These are phyloP conservation scores for Alternaria conjuncta DNA, from an alignment of 2,329 filamentous ascomycete genomes.

Conservation along the genomic window DNA sequence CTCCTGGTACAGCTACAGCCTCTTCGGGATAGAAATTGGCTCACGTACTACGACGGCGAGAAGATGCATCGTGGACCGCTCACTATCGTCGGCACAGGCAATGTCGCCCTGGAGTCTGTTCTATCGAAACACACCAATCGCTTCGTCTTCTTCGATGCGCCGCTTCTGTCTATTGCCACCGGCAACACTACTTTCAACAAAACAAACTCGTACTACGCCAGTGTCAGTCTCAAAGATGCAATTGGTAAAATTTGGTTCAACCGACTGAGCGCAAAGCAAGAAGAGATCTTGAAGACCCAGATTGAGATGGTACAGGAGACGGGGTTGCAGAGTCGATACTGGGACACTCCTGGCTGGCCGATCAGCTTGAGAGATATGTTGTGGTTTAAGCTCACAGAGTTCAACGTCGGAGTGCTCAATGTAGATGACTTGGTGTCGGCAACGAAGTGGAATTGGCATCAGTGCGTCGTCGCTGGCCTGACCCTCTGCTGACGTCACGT, in stretches of 20 bases:
- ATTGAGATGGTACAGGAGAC: conserved; percentile 21
- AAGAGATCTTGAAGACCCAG: not conserved
- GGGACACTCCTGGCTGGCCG: conserved; percentile 33
- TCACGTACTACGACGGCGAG: conserved; percentile 57
- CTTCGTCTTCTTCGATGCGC: conserved; percentile 72
- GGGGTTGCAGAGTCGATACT: conserved; percentile 30
- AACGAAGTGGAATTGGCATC: conserved; percentile 21
- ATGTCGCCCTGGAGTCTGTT: conserved; percentile 64
- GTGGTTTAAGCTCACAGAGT: conserved; percentile 24
- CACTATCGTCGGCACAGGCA: conserved; percentile 73
- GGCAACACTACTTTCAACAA: conserved; percentile 25
- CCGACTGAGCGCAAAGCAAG: conserved; percentile 19
- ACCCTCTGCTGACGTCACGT: conserved; percentile 19
- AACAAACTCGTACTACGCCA: conserved; percentile 38
- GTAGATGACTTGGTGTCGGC: conserved; percentile 27
- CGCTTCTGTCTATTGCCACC: conserved; percentile 52
- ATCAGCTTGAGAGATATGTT: conserved; percentile 26
- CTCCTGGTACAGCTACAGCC: conserved; percentile 64
- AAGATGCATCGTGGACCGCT: conserved; percentile 62
- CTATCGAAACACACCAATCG: conserved; percentile 56
- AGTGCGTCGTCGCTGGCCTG: conserved; percentile 32
- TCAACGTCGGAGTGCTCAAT: conserved; percentile 27
- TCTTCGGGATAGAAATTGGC: conserved; percentile 62
- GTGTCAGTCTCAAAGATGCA: conserved; percentile 24
- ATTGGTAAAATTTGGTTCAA: conserved; percentile 22